Conservation (phyloP, 179 eudicot genomes). For the Pouteria campechiana region DNA sequence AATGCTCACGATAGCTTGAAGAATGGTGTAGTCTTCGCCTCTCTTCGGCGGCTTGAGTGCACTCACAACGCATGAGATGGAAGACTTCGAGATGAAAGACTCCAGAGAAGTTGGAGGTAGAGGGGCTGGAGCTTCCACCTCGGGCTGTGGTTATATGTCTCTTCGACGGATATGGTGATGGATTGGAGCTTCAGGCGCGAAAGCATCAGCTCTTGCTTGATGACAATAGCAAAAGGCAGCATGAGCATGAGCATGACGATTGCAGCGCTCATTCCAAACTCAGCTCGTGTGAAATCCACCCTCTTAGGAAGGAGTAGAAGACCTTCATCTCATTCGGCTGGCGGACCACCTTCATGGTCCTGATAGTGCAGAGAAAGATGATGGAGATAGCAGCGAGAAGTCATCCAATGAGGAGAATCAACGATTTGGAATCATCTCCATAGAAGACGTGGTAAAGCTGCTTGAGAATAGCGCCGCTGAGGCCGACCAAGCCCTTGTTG, state of each 20-base stretch:
- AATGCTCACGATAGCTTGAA: slow-evolving; percentile 26
- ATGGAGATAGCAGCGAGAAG: slow-evolving; percentile 24
- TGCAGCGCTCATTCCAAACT: slow-evolving; percentile 12
- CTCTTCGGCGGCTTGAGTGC: slow-evolving; percentile 22
- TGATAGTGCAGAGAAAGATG: slow-evolving; percentile 17
- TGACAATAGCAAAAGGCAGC: slow-evolving; percentile 12
- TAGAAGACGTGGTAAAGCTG: slow-evolving; percentile 19
- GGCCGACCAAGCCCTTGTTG: slow-evolving; percentile 28
- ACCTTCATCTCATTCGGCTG: slow-evolving; percentile 19
- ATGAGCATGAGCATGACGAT: slow-evolving; percentile 8
- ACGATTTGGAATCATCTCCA: slow-evolving; percentile 5
- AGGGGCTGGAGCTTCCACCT: background rate
- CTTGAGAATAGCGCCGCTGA: slow-evolving; percentile 28
- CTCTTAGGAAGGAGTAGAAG: slow-evolving; percentile 17
- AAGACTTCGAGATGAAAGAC: background rate
- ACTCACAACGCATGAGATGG: slow-evolving; percentile 13
- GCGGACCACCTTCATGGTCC: slow-evolving; percentile 16
- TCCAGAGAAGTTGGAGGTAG: background rate
- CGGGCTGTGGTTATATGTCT: slow-evolving; percentile 1
- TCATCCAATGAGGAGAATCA: slow-evolving; percentile 31
- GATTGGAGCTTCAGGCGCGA: slow-evolving; percentile 5
- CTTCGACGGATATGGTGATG: too few species aligned
- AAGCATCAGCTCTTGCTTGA: slow-evolving; percentile 8
- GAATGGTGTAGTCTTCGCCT: slow-evolving; percentile 32
- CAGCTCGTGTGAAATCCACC: slow-evolving; percentile 2